Conservation (phyloP, 495 filamentous ascomycete species). For the Talaromyces wortmannii region DNA sequence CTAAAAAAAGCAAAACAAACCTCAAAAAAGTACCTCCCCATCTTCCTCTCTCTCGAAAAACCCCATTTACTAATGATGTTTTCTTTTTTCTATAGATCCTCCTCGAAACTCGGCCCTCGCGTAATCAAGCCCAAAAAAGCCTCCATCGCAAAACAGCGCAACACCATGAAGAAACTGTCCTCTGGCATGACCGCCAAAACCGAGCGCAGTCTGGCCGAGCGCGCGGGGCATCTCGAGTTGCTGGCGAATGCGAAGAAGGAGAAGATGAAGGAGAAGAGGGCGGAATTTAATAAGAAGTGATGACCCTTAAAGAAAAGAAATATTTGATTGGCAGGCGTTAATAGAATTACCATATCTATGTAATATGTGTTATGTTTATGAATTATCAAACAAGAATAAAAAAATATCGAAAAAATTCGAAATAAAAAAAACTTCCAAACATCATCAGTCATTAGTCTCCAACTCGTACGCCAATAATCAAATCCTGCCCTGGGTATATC, state of each 20-base stretch:
- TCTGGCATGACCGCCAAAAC: slow-evolving; percentile 57
- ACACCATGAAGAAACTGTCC: slow-evolving; percentile 62
- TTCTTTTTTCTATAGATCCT: neutral
- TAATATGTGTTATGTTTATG: neutral
- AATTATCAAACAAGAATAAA: too few relatives aligned
- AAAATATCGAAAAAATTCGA: neutral
- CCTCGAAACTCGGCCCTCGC: slow-evolving; percentile 47
- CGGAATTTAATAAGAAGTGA: slow-evolving; percentile 6
- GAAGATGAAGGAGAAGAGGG: slow-evolving; percentile 18
- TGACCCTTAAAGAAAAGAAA: neutral
- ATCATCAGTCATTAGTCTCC: neutral
- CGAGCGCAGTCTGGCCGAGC: slow-evolving; percentile 58
- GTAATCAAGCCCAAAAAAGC: slow-evolving; percentile 66
- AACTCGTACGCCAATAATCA: neutral
- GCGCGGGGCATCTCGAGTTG: slow-evolving; percentile 69
- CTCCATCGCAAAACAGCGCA: slow-evolving; percentile 48
- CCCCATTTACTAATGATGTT: neutral
- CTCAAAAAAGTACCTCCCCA: slow-evolving; percentile 21
- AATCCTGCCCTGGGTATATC: slow-evolving; percentile 5
- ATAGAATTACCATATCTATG: neutral
- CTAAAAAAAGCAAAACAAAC: slow-evolving; percentile 30
- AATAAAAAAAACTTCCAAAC: neutral
- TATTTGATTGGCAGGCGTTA: neutral
- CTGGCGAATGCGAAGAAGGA: slow-evolving; percentile 60
- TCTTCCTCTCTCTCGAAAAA: neutral